Evolutionary conservation across 2,329 filamentous ascomycete species (phyloP), one percentile per base, ranked within the genome.

Genomic region (Claviceps pusilla): DNA sequence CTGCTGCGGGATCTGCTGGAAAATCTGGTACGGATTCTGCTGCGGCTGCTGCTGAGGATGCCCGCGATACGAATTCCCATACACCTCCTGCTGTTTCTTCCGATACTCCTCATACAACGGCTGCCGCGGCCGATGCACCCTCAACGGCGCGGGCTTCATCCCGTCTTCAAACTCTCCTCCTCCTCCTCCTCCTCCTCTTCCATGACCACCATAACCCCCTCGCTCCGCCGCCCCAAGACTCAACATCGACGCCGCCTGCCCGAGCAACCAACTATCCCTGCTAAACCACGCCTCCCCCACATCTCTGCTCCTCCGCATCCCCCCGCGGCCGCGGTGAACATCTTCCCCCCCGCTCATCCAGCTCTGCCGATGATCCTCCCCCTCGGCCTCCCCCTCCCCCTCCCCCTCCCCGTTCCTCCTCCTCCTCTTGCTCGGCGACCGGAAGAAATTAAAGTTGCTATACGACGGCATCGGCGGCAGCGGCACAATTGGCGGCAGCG

Each of bases 191-290:
- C 19, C 19, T 12, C 42, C 19, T 3, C 19, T 10, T 10, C 35
- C 35, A 37, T 37, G 6, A 37, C 10, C 4, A 11, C 5, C n/a
- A 43, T 16, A 4, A 11, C 28, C 41, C 7, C 57, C 63, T 54
- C 61, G 61, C 53, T 67, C 64, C 2, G 57, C 49, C 10, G 59
- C 61, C 2, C 61, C 62, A 42, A 67, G 46, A 61, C 59, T 64
- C 12, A 72, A 71, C 55, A 73, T 56, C 4, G 71, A 72, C 0
- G 71, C 69, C 46, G 60, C 58, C 54, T 62, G 60, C 11, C 64
- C 60, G 10, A 68, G 60, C 12, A 68, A 50, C 65, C 67, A 69
- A 50, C 66, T 67, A 47, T 70, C 66, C 19, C 65, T 62, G 31
- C 60, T 59, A 45, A 65, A 60, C 59, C 65, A 66, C 45, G 60